Evolutionary conservation across 1,284 basidiomycete genomes (phyloP).

Genomic region (Amylostereum areolatum): DNA sequence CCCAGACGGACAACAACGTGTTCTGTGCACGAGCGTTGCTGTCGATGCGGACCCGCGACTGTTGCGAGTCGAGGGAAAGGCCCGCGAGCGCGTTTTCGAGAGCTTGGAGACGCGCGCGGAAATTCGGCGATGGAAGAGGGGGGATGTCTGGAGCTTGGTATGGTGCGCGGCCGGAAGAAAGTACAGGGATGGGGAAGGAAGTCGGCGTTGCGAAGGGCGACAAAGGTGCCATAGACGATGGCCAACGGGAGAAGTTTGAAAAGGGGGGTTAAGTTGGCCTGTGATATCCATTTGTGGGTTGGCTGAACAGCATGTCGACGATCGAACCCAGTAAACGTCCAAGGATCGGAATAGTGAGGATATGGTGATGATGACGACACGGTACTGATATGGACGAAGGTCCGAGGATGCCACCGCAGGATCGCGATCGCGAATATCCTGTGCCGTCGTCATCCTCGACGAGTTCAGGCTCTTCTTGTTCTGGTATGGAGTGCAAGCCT

Average conservation of each 20-base stretch:
- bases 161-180: conserved; percentile 23
- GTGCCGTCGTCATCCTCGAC: conserved; percentile 18
- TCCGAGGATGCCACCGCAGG: conserved; percentile 42
- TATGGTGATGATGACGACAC: conserved; percentile 17
- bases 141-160: conserved; percentile 49
- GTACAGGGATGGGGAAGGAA: conserved; percentile 18
- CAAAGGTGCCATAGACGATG: conserved; percentile 36
- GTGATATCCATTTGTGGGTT: conserved; percentile 36
- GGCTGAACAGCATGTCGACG: conserved; percentile 36
- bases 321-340: conserved; percentile 38
- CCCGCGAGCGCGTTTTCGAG: conserved; percentile 59
- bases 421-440: conserved; percentile 22
- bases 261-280: conserved; percentile 25
- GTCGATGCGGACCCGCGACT: conserved; percentile 42
- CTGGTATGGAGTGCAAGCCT: conserved; percentile 45
- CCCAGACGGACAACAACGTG: conserved; percentile 46
- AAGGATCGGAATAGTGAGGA: conserved; percentile 29
- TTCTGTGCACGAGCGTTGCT: conserved; percentile 40
- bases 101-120: conserved; percentile 52
- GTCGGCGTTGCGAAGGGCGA: conserved; percentile 31
- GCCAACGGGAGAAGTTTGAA: conserved; percentile 36
- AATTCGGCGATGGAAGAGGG: conserved; percentile 65
- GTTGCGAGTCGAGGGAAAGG: conserved; percentile 49
- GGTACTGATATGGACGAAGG: conserved; percentile 30
- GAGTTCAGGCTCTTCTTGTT: conserved; percentile 16